Evolutionary conservation across 2,329 filamentous ascomycete species (phyloP).

Genomic region (Metarhizium brunneum): DNA sequence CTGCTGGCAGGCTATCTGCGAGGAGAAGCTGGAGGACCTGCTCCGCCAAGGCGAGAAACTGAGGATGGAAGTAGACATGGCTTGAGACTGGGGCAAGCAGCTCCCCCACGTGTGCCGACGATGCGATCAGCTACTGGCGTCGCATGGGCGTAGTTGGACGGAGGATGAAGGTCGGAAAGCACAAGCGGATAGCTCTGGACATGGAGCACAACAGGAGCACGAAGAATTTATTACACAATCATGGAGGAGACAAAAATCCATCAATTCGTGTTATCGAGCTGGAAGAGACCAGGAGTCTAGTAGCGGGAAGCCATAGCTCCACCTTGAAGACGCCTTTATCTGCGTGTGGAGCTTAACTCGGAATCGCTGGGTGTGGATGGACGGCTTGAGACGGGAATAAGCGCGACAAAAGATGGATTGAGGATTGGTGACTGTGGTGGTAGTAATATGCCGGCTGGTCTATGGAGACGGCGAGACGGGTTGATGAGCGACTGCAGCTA

Average conservation of each 20-base stretch:
- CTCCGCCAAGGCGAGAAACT: constrained; percentile 41
- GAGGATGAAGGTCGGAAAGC: not conserved
- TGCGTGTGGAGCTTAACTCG: not conserved
- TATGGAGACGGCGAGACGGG: too few species aligned
- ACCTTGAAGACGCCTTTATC: not conserved
- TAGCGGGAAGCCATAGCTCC: not conserved
- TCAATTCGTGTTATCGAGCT: not conserved
- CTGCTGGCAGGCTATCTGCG: constrained; percentile 20
- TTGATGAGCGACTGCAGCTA: too few species aligned
- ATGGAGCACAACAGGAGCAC: not conserved
- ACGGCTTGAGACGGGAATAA: not conserved
- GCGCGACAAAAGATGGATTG: not conserved
- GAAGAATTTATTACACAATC: not conserved
- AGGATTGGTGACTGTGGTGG: not conserved
- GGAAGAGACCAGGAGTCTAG: not conserved
- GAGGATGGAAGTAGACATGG: constrained; percentile 37
- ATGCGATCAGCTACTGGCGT: constrained; percentile 9
- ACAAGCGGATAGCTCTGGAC: not conserved
- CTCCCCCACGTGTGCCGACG: constrained; percentile 6
- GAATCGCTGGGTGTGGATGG: not conserved
- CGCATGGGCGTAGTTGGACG: constrained; percentile 10
- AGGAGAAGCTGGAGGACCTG: constrained; percentile 28
- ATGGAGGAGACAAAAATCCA: not conserved
- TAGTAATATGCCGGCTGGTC: too few species aligned
- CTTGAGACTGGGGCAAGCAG: not conserved